Evolutionary conservation across 208 protist genomes (phyloP).

Genomic region (Acanthamoeba sp.): DNA sequence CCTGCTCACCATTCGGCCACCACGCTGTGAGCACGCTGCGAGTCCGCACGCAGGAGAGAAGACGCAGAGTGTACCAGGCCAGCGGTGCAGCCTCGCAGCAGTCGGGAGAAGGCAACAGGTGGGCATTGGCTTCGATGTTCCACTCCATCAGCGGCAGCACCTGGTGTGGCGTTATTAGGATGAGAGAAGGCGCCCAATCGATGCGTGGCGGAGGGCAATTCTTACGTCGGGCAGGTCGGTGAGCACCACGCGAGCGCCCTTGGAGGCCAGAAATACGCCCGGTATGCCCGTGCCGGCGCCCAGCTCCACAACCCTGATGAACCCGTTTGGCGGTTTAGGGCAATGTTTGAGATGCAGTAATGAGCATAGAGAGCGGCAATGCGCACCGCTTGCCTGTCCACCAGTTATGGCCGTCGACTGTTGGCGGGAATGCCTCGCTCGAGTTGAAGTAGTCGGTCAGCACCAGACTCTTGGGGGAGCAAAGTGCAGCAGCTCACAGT

Average conservation of each 20-base stretch:
- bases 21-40: too few species aligned
- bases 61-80: neutral
- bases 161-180: neutral
- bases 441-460: slow-evolving; percentile 65
- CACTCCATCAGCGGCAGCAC: slow-evolving; percentile 34
- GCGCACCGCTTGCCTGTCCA: slow-evolving; percentile 66
- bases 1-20: neutral
- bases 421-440: slow-evolving; percentile 36
- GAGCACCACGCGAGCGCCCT: slow-evolving; percentile 20
- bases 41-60: too few species aligned
- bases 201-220: too few species aligned
- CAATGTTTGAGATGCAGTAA: too few species aligned
- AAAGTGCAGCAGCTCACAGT: too few species aligned
- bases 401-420: neutral
- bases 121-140: slow-evolving; percentile 1
- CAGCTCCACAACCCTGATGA: slow-evolving; percentile 52
- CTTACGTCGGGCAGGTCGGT: slow-evolving; percentile 41
- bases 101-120: neutral
- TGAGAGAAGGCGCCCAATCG: too few species aligned
- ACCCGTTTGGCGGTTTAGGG: too few species aligned
- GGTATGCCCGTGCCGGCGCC: slow-evolving; percentile 69
- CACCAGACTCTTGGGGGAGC: slow-evolving; percentile 66
- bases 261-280: slow-evolving; percentile 45
- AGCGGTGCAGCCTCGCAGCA: slow-evolving; percentile 30
- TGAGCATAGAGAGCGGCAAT: neutral